These are phyloP conservation scores for Picea mariana DNA, from an alignment of 83 land plant genomes.

Conservation along the genomic window DNA sequence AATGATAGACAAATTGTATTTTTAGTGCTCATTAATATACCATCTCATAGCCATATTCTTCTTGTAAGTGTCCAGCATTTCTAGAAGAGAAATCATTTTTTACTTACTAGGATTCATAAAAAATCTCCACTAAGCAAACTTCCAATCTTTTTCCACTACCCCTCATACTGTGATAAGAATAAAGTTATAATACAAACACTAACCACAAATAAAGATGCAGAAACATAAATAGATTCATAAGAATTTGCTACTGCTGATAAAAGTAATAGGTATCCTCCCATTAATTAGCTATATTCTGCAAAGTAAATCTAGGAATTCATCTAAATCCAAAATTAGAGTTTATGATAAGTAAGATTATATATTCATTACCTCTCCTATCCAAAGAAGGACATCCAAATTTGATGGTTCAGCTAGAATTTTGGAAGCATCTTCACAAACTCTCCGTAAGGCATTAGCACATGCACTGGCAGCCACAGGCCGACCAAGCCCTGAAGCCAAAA, in stretches of 20 bases:
- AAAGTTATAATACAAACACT: background rate
- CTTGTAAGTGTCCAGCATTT: background rate
- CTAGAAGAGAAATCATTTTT: background rate
- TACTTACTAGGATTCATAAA: too few relatives aligned
- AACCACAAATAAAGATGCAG: background rate
- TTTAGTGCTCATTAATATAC: too few relatives aligned
- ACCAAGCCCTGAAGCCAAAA: constrained; percentile 85
- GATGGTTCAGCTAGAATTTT: constrained; percentile 59
- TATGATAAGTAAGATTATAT: background rate
- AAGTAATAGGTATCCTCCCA: background rate
- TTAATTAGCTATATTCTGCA: background rate
- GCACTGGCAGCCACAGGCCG: constrained; percentile 60
- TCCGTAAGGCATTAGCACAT: constrained; percentile 87
- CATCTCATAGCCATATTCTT: too few relatives aligned
- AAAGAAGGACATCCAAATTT: constrained; percentile 81
- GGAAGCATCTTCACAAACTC: constrained; percentile 91
- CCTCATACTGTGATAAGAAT: background rate
- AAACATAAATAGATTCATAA: background rate
- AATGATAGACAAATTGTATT: too few relatives aligned
- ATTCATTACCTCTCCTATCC: constrained; percentile 90
- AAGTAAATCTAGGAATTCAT: background rate
- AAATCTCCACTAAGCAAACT: too few relatives aligned
- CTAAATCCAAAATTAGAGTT: too few relatives aligned
- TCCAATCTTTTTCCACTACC: background rate
- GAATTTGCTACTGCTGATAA: background rate